Percentiles rank a stretch among this genome's conserved stretches.
These are phyloP conservation scores for Chytriomyces confervae DNA, from an alignment of 192 early-diverging fungal species.

Conservation along the genomic window DNA sequence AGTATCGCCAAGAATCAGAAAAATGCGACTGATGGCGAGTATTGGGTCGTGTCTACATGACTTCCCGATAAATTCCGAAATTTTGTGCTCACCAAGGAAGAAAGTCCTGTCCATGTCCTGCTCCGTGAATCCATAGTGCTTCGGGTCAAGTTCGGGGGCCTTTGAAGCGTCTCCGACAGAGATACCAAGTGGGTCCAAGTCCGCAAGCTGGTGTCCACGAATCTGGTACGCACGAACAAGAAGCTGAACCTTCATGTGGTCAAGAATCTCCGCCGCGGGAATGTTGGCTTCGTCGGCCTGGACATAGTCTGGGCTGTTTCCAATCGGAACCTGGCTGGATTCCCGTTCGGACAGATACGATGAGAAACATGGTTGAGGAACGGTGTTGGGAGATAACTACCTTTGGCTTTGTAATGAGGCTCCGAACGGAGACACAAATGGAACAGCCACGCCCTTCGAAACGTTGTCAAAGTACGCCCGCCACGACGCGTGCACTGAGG, in stretches of 20 bases:
- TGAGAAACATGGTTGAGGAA: no score
- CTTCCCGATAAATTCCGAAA: slow-evolving; percentile 61
- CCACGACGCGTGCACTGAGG: slow-evolving; percentile 94
- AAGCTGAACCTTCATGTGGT: slow-evolving; percentile 98
- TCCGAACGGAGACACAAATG: slow-evolving; percentile 64
- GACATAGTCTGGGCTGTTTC: background rate
- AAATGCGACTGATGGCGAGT: no score
- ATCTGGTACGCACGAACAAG: slow-evolving; percentile 92
- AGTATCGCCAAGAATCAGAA: no score
- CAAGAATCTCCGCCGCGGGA: slow-evolving; percentile 75
- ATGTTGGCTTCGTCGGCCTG: slow-evolving; percentile 54
- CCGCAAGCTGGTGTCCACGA: slow-evolving; percentile 94
- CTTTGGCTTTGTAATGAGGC: no score
- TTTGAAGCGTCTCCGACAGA: slow-evolving; percentile 60
- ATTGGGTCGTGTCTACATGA: slow-evolving; percentile 30
- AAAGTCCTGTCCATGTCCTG: slow-evolving; percentile 91
- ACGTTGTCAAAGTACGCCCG: slow-evolving; percentile 89
- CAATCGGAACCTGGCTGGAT: no score
- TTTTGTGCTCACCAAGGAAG: slow-evolving; percentile 63
- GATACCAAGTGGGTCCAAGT: slow-evolving; percentile 94
- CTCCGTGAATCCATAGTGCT: slow-evolving; percentile 95
- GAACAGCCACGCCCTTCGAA: slow-evolving; percentile 34
- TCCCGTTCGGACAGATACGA: no score
- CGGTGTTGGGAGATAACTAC: no score
- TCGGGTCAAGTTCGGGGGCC: slow-evolving; percentile 82